phyloP scores from a whole-genome alignment of 768 basidiomycete species.

The Boletus tylopilopsis region DNA sequence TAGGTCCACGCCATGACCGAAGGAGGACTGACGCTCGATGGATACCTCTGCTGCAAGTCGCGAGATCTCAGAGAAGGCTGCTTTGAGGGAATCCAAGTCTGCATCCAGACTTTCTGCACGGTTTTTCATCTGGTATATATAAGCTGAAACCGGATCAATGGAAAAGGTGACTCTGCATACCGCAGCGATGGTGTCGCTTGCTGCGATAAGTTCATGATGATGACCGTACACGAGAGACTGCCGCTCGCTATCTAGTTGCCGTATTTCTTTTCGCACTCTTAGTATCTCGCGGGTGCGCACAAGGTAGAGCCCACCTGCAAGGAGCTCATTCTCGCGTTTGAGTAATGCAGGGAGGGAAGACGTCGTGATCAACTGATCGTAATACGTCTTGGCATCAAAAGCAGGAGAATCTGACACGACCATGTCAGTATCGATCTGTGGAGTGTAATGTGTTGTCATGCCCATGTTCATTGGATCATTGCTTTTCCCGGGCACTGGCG shows the following conservation, averaged over 20 bases:
- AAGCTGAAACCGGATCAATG: background rate
- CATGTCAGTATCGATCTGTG: constrained; percentile 1
- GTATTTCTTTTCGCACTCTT: constrained; percentile 57
- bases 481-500: constrained; percentile 50
- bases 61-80: constrained; percentile 84
- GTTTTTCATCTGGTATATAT: constrained; percentile 69
- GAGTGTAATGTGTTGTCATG: constrained; percentile 27
- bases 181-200: constrained; percentile 85
- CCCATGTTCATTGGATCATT: constrained; percentile 83
- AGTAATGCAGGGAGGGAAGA: constrained; percentile 69
- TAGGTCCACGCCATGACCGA: background rate
- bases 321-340: constrained; percentile 78
- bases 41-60: constrained; percentile 68
- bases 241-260: constrained; percentile 80
- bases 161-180: constrained; percentile 39
- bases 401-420: constrained; percentile 60
- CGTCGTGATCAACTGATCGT: constrained; percentile 82
- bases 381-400: constrained; percentile 82
- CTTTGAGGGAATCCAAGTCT: constrained; percentile 76
- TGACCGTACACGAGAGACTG: constrained; percentile 94
- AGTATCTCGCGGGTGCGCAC: background rate
- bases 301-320: constrained; percentile 46
- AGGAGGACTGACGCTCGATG: constrained; percentile 35
- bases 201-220: constrained; percentile 92
- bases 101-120: constrained; percentile 82